Evolutionary conservation across 495 filamentous ascomycete genomes (phyloP), one percentile per base, ranked within the genome.

Genomic region (Gamarada debralockiae): DNA sequence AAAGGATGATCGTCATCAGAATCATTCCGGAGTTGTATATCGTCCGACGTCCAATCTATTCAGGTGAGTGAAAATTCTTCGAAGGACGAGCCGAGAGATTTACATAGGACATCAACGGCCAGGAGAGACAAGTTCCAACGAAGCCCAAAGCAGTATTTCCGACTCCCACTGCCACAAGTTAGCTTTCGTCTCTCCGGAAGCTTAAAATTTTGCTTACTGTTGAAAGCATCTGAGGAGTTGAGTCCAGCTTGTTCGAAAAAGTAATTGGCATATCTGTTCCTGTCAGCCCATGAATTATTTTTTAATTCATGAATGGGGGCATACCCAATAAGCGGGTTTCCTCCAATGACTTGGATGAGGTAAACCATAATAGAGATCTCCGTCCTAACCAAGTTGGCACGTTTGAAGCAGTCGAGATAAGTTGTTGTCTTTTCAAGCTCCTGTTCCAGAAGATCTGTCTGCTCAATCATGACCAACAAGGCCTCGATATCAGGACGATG

Each of bases 191-290:
- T 81, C 76, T n/a, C 75, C 71, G 10, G 80, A 76, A 55, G 79
- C 72, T 3, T 73, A 79, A 58, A n/a, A n/a, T 29, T 4, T 80
- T 78, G 57, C 73, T 77, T 0, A 73, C 71, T 75, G 50, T 73
- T 61, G 44, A 80, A 80, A 6, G 77, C 73, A 5, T 68, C 57
- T 6, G 68, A 54, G 0, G 73, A 69, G 33, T 66, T 61, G 12
- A 90, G 71, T 3, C 87, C 87, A 3, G 85, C 85, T 52, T 82
- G 77, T 55, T 82, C 68, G 61, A 84, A 77, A 64, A 90, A 87
- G 55, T 84, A 85, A 20, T 83, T 82, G 0, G 77, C 76, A 29
- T 29, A 29, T 4, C n/a, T n/a, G n/a, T n/a, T n/a, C 5, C 27
- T 29, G 27, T 29, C 27, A 29, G 4, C n/a, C n/a, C n/a, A n/a